Percentiles rank a stretch among this genome's conserved stretches.
Conservation (phyloP, 176 grass and related monocot genomes). For the Eleusine coracana region DNA sequence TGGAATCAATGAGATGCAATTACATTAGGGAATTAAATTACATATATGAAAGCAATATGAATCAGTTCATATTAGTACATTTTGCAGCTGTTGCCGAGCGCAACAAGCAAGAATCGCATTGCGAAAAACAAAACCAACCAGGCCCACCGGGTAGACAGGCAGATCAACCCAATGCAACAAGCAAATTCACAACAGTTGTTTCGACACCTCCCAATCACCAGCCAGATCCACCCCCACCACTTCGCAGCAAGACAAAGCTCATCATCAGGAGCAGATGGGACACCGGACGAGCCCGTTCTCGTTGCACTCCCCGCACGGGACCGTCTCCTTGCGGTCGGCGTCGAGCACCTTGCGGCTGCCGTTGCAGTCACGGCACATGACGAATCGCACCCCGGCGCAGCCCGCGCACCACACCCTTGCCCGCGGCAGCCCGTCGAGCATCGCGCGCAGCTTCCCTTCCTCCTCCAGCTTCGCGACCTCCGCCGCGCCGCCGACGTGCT, state of each 20-base stretch:
- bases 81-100: constrained; percentile 38
- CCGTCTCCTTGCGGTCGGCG: constrained; percentile 57
- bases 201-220: background rate
- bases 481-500: constrained; percentile 67
- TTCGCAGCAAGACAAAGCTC: background rate
- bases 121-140: constrained; percentile 24
- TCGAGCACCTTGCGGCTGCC: constrained; percentile 97
- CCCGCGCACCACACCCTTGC: constrained; percentile 77
- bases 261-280: constrained; percentile 65
- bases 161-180: constrained; percentile 57
- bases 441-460: constrained; percentile 68
- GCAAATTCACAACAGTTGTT: background rate
- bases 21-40: constrained; percentile 33
- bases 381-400: constrained; percentile 84
- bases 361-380: constrained; percentile 92
- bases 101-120: constrained; percentile 28
- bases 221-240: background rate
- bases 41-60: constrained; percentile 35
- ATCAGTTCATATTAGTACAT: constrained; percentile 45
- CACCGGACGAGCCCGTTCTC: constrained; percentile 94
- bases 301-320: constrained; percentile 79
- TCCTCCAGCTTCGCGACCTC: constrained; percentile 83
- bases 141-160: constrained; percentile 56
- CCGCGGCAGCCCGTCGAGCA: constrained; percentile 75
- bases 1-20: constrained; percentile 8